Evolutionary conservation across 2,329 filamentous ascomycete genomes (phyloP), one percentile per base, ranked within the genome.

Genomic region (Xylaria sp.): DNA sequence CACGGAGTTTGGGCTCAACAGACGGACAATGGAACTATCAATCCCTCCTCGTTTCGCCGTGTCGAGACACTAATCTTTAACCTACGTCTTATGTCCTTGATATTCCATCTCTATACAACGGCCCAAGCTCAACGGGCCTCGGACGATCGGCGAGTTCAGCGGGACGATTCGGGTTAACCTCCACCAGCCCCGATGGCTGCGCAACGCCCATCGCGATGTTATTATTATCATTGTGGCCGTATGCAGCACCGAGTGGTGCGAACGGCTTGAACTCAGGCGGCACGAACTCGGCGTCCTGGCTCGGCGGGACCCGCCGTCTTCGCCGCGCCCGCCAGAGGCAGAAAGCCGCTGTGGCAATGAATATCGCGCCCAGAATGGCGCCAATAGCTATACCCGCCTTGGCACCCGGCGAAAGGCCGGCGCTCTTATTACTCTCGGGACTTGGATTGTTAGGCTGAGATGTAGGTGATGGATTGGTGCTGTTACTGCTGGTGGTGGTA

Each of bases 351-450:
- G 63, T 51, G 36, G 56, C 66, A 12, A 55, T 3, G 10, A 69
- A 18, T 20, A 67, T 64, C 15, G 13, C 60, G 25, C 13, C 66
- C 2, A 62, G 18, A 10, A 57, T 13, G 3, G 28, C 43, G 25
- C 59, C 69, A 20, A 71, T 49, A 20, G 28, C 67, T 58, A 69
- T 67, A 1, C 66, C 63, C 8, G 63, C 63, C 8, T 15, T 58
- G 7, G 56, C 51, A n/a, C 62, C 69, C 23, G 60, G 1, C 13
- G 66, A 57, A 23, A 69, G 65, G 8, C n/a, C 49, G 15, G 25
- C 12, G 20, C n/a, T 54, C 36, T 52, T 31, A 12, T 13, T 12
- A 33, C 3, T 66, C 6, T 8, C 13, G n/a, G 43, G 13, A 39
- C 15, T 58, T 7, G 39, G 4, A 20, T 10, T 18, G 49, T 12